phyloP scores from a whole-genome alignment of 805 yeast species.

The Pichia nakasei region DNA sequence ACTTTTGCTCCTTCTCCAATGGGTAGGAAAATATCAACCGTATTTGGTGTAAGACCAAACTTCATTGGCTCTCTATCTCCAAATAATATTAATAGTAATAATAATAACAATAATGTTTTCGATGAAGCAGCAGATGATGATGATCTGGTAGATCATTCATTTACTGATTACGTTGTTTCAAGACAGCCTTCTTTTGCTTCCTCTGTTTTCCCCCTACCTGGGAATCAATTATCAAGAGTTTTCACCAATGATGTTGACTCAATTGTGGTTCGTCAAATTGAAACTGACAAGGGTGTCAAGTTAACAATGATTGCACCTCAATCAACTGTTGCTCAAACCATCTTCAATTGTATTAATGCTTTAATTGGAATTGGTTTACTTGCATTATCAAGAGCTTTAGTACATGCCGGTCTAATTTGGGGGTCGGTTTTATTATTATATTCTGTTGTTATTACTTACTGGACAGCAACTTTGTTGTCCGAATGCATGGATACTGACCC shows the following conservation, averaged over 20 bases:
- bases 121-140: slow-evolving; percentile 33
- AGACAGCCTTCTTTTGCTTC: slow-evolving; percentile 15
- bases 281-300: slow-evolving; percentile 60
- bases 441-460: slow-evolving; percentile 62
- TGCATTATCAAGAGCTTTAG: slow-evolving; percentile 57
- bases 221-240: slow-evolving; percentile 13
- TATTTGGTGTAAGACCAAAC: slow-evolving; percentile 23
- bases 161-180: slow-evolving; percentile 20
- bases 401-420: slow-evolving; percentile 55
- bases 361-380: slow-evolving; percentile 62
- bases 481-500: slow-evolving; percentile 73
- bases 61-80: neutral
- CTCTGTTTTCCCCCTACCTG: slow-evolving; percentile 6
- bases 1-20: slow-evolving; percentile 55
- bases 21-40: slow-evolving; percentile 58
- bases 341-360: slow-evolving; percentile 58
- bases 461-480: slow-evolving; percentile 69
- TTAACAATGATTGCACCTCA: slow-evolving; percentile 72
- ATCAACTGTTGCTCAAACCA: slow-evolving; percentile 66
- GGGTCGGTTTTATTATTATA: slow-evolving; percentile 51
- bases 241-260: slow-evolving; percentile 22
- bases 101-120: slow-evolving; percentile 18
- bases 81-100: too few species aligned
- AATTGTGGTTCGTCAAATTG: slow-evolving; percentile 39
- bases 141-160: slow-evolving; percentile 25